Percentiles rank a stretch among this genome's conserved stretches.
Conservation (phyloP, 2,329 filamentous ascomycete species). For the Fusarium goolgardi region DNA sequence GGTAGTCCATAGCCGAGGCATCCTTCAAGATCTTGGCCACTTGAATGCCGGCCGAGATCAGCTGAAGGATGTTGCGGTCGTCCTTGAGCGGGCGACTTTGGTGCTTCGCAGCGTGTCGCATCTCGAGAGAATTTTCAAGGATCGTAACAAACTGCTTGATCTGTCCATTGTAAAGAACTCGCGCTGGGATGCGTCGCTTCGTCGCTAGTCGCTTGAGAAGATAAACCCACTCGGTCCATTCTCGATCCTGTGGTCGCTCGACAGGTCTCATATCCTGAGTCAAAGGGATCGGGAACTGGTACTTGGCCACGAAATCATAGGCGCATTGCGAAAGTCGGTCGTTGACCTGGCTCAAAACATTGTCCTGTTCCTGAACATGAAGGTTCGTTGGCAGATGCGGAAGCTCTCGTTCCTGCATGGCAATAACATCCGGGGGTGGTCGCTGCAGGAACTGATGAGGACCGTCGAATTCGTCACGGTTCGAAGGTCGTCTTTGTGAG, state of each 20-base stretch:
- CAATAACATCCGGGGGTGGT: slow-evolving; percentile 76
- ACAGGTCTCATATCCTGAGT: slow-evolving; percentile 84
- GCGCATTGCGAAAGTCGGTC: slow-evolving; percentile 86
- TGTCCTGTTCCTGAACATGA: slow-evolving; percentile 85
- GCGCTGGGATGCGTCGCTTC: slow-evolving; percentile 84
- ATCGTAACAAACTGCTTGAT: slow-evolving; percentile 93
- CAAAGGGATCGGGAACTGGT: slow-evolving; percentile 88
- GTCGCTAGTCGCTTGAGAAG: slow-evolving; percentile 86
- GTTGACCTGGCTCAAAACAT: slow-evolving; percentile 82
- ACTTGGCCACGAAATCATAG: slow-evolving; percentile 91
- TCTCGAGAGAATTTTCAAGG: slow-evolving; percentile 87
- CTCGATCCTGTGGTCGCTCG: slow-evolving; percentile 78
- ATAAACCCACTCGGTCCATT: slow-evolving; percentile 95
- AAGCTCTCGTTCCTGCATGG: slow-evolving; percentile 81
- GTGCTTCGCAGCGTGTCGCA: slow-evolving; percentile 86
- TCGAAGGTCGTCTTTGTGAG: slow-evolving; percentile 76
- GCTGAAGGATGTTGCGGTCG: slow-evolving; percentile 87
- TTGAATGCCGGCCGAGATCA: slow-evolving; percentile 87
- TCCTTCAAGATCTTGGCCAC: slow-evolving; percentile 90
- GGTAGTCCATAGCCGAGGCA: slow-evolving; percentile 82
- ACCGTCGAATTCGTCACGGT: slow-evolving; percentile 90
- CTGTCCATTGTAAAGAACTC: slow-evolving; percentile 87
- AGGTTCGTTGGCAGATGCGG: slow-evolving; percentile 86
- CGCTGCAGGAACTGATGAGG: slow-evolving; percentile 84
- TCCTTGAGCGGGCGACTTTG: slow-evolving; percentile 86